Base-by-base conservation (phyloP, 495 filamentous ascomycete genomes). In the Penicillium arizonense region DNA sequence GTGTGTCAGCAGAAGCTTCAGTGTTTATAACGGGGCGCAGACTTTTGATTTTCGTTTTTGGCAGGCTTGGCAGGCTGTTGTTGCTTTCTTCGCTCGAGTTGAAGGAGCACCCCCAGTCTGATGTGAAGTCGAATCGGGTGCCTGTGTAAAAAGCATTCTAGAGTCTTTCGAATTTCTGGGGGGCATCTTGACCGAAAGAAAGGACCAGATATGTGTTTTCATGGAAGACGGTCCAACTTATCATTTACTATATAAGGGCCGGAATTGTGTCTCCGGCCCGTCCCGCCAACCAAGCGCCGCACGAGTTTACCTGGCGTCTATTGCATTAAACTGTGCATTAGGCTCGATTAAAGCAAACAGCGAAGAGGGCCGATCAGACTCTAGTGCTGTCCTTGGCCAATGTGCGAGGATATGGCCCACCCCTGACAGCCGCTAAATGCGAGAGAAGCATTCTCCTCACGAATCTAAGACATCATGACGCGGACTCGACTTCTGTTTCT, bases 41-140 rank as follows among this genome's bases (percentile, higher is more conserved):
- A 53, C 50, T 40, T 44, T 45, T 21, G 50, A 53, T 12, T 53
- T 53, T 37, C 50, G 32, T 28, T 45, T 46, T 12, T 45, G 41
- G 23, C 50, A 53, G 5, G 50, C 50, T 26, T 44, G 16, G 8
- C 50, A 53, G 20, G 50, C 50, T 23, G 45, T 47, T 7, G 45
- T 47, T 35, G 45, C 45, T 38, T 47, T 47, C 23, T 28, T 47
- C 5, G 34, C 12, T 13, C 45, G 20, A 12, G 20, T 16, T 4
- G 37, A 20, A 7, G 44, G 44, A 18, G 34, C 7, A 35, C 4
- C 35, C 3, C 12, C 40, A 14, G 16, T 26, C 2, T 44, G 7
- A 26, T 13, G 33, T 9, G 32, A 12, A 3, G 14, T 47, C 13
- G 16, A 23, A 12, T 16, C 45, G n/a, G 33, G 18, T 1, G 21